Conservation (phyloP, 257 asterid genomes). For the Cordia subcordata region DNA sequence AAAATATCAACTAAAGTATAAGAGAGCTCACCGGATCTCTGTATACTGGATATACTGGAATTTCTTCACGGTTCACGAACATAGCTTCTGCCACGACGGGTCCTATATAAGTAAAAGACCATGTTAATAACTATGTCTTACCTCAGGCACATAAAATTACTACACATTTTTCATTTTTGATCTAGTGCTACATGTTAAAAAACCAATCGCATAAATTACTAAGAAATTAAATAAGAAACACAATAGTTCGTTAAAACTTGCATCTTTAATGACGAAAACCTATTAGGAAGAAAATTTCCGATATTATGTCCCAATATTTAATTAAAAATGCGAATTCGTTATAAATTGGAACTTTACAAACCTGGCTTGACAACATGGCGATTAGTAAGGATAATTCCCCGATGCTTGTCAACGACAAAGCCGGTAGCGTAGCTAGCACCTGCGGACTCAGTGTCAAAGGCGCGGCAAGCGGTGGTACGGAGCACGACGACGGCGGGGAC, state of each 20-base stretch:
- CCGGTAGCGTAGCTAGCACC: constrained; percentile 95
- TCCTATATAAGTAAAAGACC: constrained; percentile 29
- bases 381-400: constrained; percentile 92
- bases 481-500: constrained; percentile 98
- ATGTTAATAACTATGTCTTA: neutral
- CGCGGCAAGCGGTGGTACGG: constrained; percentile 90
- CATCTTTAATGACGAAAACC: neutral
- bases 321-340: neutral
- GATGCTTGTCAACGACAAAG: constrained; percentile 79
- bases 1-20: neutral
- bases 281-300: too few species aligned
- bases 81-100: constrained; percentile 98
- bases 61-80: constrained; percentile 93
- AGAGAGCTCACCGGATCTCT: constrained; percentile 89
- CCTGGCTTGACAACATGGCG: constrained; percentile 98
- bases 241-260: neutral
- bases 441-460: constrained; percentile 90
- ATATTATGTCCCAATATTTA: too few species aligned
- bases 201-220: too few species aligned
- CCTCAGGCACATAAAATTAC: neutral
- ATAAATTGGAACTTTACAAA: constrained; percentile 2
- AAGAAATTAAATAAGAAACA: too few species aligned
- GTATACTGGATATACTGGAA: constrained; percentile 81
- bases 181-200: neutral
- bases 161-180: neutral